Base-by-base conservation (phyloP, 768 basidiomycete species). In the Fistulinella prunicolor region DNA sequence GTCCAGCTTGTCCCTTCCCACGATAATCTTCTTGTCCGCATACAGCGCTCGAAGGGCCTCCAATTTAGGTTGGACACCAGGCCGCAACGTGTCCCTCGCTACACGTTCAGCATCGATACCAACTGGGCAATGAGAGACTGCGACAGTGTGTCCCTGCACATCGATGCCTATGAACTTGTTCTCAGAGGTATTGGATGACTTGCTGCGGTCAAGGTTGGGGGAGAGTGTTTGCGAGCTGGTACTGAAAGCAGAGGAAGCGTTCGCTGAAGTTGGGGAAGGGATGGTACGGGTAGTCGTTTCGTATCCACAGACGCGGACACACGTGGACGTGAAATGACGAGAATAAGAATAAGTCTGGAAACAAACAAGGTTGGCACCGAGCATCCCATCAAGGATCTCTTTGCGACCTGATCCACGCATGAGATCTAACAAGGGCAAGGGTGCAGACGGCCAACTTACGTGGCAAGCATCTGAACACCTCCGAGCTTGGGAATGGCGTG, bases 321-420 rank as follows among this genome's bases (percentile, higher is more conserved):
- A 97, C 1, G 92, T 91, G 16, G 90, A 94, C 23, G 82, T 83
- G 70, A 99, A 99, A 70, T 98, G 95, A 6, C 95, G 82, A 9
- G 88, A 85, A 73, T 96, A 95, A 3, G 92, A 94, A 68, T 95
- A 96, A 0, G 94, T 96, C 75, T 92, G 90, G 89, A 99, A 98
- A 68, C 91, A 94, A 41, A 97, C 83, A 28, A 96, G 79, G 70
- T 96, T 94, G 41, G 95, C 93, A 24, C 94, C 94, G 38, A 98
- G 85, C 91, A 99, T 96, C 30, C 95, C 96, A 54, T 97, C 93
- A 21, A 99, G 77, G 51, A 98, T 90, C 70, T 97, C 94, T 59
- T 88, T 89, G 39, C 95, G 82, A 41, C 85, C 85, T 82, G 50
- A n/a, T 0, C n/a, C 24, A 40, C 29, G 4, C 13, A 42, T 55